Base-by-base conservation (phyloP, 1,284 basidiomycete species). In the Ustilago sp. region DNA sequence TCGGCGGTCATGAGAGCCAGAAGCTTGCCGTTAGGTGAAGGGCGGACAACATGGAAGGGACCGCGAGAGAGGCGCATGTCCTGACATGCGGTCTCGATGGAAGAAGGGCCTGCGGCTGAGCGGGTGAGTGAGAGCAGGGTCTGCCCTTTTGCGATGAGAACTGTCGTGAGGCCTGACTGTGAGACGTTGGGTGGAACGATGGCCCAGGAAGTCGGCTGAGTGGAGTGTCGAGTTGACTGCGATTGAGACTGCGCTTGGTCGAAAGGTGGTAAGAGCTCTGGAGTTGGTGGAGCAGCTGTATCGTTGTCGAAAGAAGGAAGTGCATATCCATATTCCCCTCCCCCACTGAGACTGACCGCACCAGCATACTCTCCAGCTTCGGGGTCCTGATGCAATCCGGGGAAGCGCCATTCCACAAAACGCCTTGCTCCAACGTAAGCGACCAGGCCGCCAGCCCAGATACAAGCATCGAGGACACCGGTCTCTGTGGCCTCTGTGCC, bases 1-100 rank as follows among this genome's bases (percentile, higher is more conserved):
- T 75, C 88, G 59, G 89, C 90, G 0, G 92, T 94, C 43, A 97
- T 87, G 12, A 98, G 88, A 0, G 95, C 94, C 13, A 98, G 89
- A 47, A 95, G 92, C 82, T 95, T 94, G 39, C 95, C 95, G 80
- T 96, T 96, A 0, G 95, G 95, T 0, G 95, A 97, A 0, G 93
- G 91, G 0, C 92, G 90, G 62, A 99, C 90, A 78, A 93, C 91
- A 0, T 90, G 90, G 87, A 98, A 98, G 1, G 97, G 96, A 0
- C 94, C 95, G 43, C 92, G 90, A 15, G 91, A 92, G 15, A 98
- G 88, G n/a, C 92, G 91, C 87, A 83, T 66, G 50, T 82, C 80
- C 31, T 73, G 74, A 38, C 72, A 69, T 7, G 72, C 74, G 0
- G 74, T 68, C 35, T 68, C 80, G 23, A 66, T 71, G 23, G 73